Conservation (phyloP, 768 basidiomycete species). For the Macrocybe gigantea region DNA sequence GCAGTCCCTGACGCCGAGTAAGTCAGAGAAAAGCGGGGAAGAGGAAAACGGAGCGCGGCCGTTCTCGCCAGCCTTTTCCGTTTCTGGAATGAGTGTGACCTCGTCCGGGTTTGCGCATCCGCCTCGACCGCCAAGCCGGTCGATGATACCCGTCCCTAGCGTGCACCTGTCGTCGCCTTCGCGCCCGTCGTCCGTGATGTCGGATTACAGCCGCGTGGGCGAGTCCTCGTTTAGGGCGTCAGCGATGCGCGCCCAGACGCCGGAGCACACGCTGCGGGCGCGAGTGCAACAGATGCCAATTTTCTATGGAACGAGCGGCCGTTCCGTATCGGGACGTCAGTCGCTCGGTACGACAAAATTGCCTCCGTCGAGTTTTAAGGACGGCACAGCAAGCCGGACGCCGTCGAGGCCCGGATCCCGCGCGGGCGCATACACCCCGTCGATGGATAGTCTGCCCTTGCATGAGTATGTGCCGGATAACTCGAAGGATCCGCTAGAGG, state of each 20-base stretch:
- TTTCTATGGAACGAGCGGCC: conserved; percentile 36
- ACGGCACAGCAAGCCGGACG: conserved; percentile 45
- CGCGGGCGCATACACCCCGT: conserved; percentile 57
- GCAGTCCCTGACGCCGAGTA: conserved; percentile 23
- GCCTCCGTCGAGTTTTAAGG: conserved; percentile 76
- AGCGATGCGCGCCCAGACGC: conserved; percentile 57
- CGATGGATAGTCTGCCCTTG: conserved; percentile 43
- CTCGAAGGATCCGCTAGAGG: conserved; percentile 74
- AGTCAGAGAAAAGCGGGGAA: conserved; percentile 18
- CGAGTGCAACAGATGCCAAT: conserved; percentile 54
- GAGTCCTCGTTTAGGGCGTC: conserved; percentile 36
- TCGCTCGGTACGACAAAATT: conserved; percentile 28
- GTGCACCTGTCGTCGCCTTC: conserved; percentile 66
- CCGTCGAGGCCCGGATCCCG: conserved; percentile 67
- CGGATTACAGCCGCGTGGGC: conserved; percentile 49
- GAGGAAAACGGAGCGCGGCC: conserved; percentile 43
- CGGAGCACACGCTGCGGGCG: conserved; percentile 57
- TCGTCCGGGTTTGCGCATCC: conserved; percentile 43
- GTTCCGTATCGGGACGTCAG: conserved; percentile 31
- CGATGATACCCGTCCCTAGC: conserved; percentile 77
- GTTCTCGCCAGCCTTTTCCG: conserved; percentile 56
- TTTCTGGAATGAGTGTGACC: conserved; percentile 35
- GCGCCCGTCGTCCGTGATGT: conserved; percentile 67
- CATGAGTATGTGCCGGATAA: conserved; percentile 64
- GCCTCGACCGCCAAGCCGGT: conserved; percentile 74